Base-by-base conservation (phyloP, 495 filamentous ascomycete species). In the Tetracladium setigerum region DNA sequence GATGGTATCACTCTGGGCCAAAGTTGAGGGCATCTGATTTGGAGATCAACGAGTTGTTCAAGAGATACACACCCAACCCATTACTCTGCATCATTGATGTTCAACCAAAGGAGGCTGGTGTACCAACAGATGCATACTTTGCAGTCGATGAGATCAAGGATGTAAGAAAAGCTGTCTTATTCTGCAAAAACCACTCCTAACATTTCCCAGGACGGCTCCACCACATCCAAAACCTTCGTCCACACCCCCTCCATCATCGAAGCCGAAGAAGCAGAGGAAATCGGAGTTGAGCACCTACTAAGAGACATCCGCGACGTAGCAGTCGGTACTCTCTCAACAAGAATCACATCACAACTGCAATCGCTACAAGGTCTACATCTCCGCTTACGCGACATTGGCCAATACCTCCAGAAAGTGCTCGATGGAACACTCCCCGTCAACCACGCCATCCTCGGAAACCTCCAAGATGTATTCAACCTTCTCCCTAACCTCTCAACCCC, bases 141-240 rank as follows among this genome's bases (percentile, higher is more conserved):
- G 92, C 94, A 13, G 88, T 97, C 31, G 92, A 98, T 65, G 92
- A 97, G 76, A 97, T 98, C 72, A 96, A 96, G 73, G 92, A 98
- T 77, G 92, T 98, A 77, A 58, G 86, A 31, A 39, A 46, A 22
- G 12, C 46, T 47, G 22, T 27, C 18, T 32, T 31, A 43, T 22
- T 16, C 38, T 49, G 27, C 14, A n/a, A 13, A 31, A 41, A 46
- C 24, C 9, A 19, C 19, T 32, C 18, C 44, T 56, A 51, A 49
- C 38, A 18, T 41, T 52, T 18, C n/a, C 44, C 60, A 98, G 92
- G 92, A 98, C 67, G 92, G 92, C 60, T 96, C 92, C 48, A 95
- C 90, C 36, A 96, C 94, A 54, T 81, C 88, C 53, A 94, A 89
- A 66, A 98, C 92, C 41, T 98, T 98, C 59, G 94, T 98, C 49